These are phyloP conservation scores for Osmanthus fragrans DNA, from an alignment of 257 asterid species.

Conservation along the genomic window DNA sequence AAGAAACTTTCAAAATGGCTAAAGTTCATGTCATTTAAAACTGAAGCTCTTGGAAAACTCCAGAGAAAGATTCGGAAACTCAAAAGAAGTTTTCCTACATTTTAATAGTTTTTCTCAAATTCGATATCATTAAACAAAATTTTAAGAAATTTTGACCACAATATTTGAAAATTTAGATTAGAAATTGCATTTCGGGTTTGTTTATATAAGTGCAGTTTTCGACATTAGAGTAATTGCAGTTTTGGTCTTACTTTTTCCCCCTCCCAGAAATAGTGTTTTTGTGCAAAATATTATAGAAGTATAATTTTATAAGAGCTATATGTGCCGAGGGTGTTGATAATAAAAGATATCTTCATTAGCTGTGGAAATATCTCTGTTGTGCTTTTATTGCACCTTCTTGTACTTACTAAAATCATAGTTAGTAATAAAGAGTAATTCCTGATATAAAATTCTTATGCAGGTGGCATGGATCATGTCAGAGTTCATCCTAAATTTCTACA, in stretches of 20 bases:
- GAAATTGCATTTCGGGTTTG: background rate
- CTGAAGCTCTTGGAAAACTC: background rate
- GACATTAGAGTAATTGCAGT: background rate
- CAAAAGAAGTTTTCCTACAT: background rate
- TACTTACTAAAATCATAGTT: background rate
- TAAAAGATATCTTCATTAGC: background rate
- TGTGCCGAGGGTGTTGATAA: background rate
- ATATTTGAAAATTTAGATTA: background rate
- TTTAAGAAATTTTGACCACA: background rate
- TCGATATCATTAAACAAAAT: background rate
- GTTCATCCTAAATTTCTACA: conserved; percentile 93
- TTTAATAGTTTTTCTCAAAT: background rate
- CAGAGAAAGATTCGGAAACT: background rate
- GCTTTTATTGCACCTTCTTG: background rate
- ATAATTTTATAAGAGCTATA: background rate
- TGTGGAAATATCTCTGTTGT: background rate
- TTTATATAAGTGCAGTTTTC: background rate
- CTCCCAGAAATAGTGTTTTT: background rate
- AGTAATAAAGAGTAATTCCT: conserved; percentile 4
- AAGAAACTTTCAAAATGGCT: background rate
- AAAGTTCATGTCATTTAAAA: background rate
- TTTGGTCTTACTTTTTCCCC: background rate
- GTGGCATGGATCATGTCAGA: conserved; percentile 94
- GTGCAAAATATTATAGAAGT: background rate
- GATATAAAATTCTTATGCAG: conserved; percentile 38